Evolutionary conservation across 2,329 filamentous ascomycete genomes (phyloP), one percentile per base, ranked within the genome.

Genomic region (Ophiostoma novo-ulmi): DNA sequence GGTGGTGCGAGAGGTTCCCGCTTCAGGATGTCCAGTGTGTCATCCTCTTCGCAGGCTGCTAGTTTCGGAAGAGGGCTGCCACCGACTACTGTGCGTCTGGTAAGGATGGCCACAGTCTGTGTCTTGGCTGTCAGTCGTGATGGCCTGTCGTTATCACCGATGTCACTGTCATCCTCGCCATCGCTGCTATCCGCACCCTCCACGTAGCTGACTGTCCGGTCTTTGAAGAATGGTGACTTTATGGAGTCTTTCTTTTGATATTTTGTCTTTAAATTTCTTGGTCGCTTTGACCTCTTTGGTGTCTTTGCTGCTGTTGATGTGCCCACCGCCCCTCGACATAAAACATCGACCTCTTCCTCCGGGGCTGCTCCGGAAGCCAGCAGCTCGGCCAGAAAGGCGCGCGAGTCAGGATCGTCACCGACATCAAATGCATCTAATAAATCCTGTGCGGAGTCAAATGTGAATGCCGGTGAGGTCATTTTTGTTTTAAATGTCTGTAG

Each of bases 391-490:
- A 74, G 67, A 71, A 74, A 74, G 2, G 58, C 65, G 1, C 38
- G 63, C 20, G 72, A 44, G 20, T 70, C 58, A 1, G 72, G 68
- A 36, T 74, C 73, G 44, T 72, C 73, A 2, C 61, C 63, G 1
- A 73, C 58, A 22, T 74, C 70, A 68, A 74, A 74, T 7, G 52
- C 65, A 2, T 52, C 26, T 0, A 74, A 58, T 2, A 74, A 70
- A 10, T 73, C 70, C 20, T 58, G n/a, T 1, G 73, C 73, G 5
- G 55, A 67, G 5, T 64, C 61, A 17, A 64, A 4, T n/a, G 61
- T 64, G 17, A 64, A 64, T 3, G 2, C 31, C 3, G 35, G 61
- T 14, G 61, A 14, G 2, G 35, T 4, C 58, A 63, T 63, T 7
- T 48, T 20, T 7, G n/a, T 13, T 55, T n/a, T 1, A 1, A 1